Evolutionary conservation across 768 basidiomycete species (phyloP).

Genomic region (Trichaptum fuscoviolaceum): DNA sequence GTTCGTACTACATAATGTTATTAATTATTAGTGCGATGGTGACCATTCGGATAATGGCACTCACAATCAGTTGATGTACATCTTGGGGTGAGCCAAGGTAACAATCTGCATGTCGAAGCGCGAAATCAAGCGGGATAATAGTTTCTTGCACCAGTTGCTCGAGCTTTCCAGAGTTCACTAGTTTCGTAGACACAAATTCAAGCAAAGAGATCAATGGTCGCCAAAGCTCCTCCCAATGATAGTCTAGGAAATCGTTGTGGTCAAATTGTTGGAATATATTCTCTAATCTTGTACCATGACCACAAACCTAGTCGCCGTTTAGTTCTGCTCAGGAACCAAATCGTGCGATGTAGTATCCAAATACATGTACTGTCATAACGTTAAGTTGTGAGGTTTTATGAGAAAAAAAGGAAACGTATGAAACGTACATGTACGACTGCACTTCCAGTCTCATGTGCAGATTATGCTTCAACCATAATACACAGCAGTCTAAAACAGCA

Average conservation of each 20-base stretch:
- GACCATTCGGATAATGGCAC: constrained; percentile 19
- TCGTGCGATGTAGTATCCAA: constrained; percentile 44
- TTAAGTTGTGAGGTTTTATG: neutral
- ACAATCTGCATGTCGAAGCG: constrained; percentile 44
- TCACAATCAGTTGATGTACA: constrained; percentile 57
- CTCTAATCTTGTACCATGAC: neutral
- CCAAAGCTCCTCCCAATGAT: constrained; percentile 67
- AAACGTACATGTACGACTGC: constrained; percentile 48
- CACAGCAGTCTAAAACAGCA: constrained; percentile 60
- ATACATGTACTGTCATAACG: constrained; percentile 42
- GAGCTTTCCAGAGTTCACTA: constrained; percentile 43
- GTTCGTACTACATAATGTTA: constrained; percentile 67
- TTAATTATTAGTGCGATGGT: neutral
- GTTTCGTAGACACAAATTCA: constrained; percentile 49
- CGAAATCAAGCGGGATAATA: constrained; percentile 47
- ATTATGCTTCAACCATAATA: constrained; percentile 68
- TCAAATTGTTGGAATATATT: neutral
- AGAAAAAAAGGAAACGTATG: neutral
- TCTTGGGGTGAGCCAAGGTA: constrained; percentile 50
- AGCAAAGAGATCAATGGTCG: constrained; percentile 48
- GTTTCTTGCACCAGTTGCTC: constrained; percentile 50
- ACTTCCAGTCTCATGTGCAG: constrained; percentile 58
- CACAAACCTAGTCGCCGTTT: constrained; percentile 47
- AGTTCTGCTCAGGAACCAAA: constrained; percentile 55
- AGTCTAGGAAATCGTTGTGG: constrained; percentile 34